A percentile compares a stretch with the other conserved stretches of the same genome.
Conservation (phyloP, 441 rosid species). For the Lepidium campestre region DNA sequence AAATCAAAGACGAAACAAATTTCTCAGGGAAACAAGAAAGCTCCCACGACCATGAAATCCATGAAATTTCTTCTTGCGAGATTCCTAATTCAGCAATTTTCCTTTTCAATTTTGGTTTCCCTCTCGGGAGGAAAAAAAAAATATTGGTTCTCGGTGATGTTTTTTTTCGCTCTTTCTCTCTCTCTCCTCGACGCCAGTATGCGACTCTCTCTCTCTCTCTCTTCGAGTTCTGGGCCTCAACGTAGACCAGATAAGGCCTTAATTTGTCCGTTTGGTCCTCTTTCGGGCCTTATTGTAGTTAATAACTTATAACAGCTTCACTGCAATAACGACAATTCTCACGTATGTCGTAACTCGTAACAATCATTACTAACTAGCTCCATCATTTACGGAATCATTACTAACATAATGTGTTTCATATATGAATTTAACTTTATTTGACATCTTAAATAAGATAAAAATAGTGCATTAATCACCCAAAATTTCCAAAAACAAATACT, state of each 20-base stretch:
- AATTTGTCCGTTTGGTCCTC: not conserved
- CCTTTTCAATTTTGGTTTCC: constrained; percentile 29
- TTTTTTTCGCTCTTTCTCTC: constrained; percentile 26
- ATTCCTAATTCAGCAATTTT: constrained; percentile 26
- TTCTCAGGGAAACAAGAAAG: constrained; percentile 18
- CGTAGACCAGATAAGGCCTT: constrained; percentile 3
- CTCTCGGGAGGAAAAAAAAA: constrained; percentile 22
- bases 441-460: too few relatives aligned
- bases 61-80: constrained; percentile 30
- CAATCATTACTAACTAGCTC: too few relatives aligned
- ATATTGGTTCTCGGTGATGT: constrained; percentile 10
- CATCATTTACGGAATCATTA: too few relatives aligned
- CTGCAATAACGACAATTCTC: not conserved
- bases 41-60: constrained; percentile 28
- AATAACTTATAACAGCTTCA: not conserved
- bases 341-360: too few relatives aligned
- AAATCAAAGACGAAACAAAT: constrained; percentile 22
- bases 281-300: constrained; percentile 15
- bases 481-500: too few relatives aligned
- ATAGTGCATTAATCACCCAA: too few relatives aligned
- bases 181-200: constrained; percentile 31
- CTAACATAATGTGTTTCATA: too few relatives aligned
- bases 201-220: constrained; percentile 27
- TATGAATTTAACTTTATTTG: too few relatives aligned
- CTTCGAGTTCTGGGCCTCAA: constrained; percentile 31